Evolutionary conservation across 768 basidiomycete genomes (phyloP), one percentile per base, ranked within the genome.

Genomic region (Lentinula boryana): DNA sequence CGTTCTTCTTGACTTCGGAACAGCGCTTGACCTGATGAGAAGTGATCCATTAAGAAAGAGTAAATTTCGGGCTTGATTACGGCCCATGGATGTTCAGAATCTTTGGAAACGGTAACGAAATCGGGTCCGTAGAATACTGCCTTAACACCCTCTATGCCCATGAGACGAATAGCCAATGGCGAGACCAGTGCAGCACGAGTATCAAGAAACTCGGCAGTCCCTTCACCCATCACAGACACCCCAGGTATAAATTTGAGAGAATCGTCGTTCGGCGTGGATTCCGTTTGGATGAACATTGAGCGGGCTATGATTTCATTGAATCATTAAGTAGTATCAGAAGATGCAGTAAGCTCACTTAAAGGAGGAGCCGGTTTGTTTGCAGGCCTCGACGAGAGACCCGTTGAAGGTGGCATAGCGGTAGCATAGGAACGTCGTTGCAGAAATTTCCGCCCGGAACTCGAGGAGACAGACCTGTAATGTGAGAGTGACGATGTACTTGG

Each of bases 161-260:
- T 93, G 23, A 99, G 83, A 8, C 93, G 87, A 60, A 95, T 85
- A 12, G 96, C 97, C n/a, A 99, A 82, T 0, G 97, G 95, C 0
- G 96, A 98, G n/a, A 80, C 75, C 43, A 98, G 82, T 0, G 96
- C 89, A 2, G 92, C 79, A 46, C 88, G 86, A 3, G 89, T 88
- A 71, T 96, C 93, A 53, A 97, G 85, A 72, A 99, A 98, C 73
- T 99, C 97, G 6, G 95, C 93, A 0, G 90, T 91, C 48, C 93
- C 94, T 27, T 85, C 84, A 43, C 84, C 84, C 86, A 97, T 94
- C 32, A 99, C 95, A 32, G 86, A 72, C 23, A 87, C 80, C 0
- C 97, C 97, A 1, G 96, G 97, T 61, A 99, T 94, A 75, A 99
- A 99, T 73, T 99, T 98, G 56, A 99, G 83, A 1, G 95, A 96